A percentile compares a stretch with the other conserved stretches of the same genome.
These are phyloP conservation scores for Xylariaceae sp. DNA, from an alignment of 2,329 filamentous ascomycete genomes.

Conservation along the genomic window DNA sequence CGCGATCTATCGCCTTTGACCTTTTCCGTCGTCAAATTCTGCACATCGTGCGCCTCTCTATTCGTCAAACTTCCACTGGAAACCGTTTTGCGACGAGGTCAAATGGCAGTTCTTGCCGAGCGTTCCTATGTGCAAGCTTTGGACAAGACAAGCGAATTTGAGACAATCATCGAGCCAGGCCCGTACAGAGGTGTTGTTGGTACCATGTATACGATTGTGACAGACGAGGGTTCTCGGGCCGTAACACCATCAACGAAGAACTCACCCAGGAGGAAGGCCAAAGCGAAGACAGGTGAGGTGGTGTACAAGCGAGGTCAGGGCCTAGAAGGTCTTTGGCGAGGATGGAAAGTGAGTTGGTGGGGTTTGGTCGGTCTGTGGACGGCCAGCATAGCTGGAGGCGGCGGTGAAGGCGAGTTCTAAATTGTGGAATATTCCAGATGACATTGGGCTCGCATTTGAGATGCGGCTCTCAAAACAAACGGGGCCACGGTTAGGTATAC, in stretches of 20 bases:
- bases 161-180: constrained; percentile 75
- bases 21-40: constrained; percentile 78
- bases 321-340: constrained; percentile 62
- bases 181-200: constrained; percentile 82
- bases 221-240: constrained; percentile 69
- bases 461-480: neutral
- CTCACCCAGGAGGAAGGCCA: constrained; percentile 30
- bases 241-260: constrained; percentile 33
- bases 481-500: neutral
- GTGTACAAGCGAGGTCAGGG: constrained; percentile 60
- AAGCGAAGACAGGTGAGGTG: constrained; percentile 37
- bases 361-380: constrained; percentile 70
- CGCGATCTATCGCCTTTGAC: constrained; percentile 72
- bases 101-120: constrained; percentile 65
- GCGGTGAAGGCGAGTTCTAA: constrained; percentile 56
- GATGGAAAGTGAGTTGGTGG: constrained; percentile 76
- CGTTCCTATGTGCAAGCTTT: constrained; percentile 48
- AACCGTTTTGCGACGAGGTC: constrained; percentile 82
- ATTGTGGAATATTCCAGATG: neutral
- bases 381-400: constrained; percentile 57
- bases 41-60: constrained; percentile 72
- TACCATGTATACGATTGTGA: constrained; percentile 81
- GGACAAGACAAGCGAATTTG: constrained; percentile 43
- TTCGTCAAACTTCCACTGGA: constrained; percentile 86
- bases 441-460: neutral